phyloP scores from a whole-genome alignment of 148 eudicot genomes.

The Nepenthes mirabilis region DNA sequence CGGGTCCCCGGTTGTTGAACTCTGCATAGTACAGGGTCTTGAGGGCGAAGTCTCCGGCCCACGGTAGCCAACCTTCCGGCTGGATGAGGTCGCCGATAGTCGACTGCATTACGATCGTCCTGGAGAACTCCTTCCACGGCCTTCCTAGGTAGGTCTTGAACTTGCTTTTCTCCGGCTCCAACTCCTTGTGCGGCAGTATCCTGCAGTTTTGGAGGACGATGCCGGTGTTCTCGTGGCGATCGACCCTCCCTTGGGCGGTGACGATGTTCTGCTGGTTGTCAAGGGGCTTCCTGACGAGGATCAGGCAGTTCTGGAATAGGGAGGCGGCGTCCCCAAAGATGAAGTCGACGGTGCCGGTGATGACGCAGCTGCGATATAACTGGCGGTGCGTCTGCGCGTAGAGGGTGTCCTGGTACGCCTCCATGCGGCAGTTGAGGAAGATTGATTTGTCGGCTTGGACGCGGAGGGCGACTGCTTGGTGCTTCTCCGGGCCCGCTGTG shows the following conservation, averaged over 20 bases:
- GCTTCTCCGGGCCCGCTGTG: constrained; percentile 72
- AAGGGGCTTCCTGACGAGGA: constrained; percentile 36
- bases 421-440: constrained; percentile 65
- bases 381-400: constrained; percentile 66
- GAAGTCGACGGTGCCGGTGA: constrained; percentile 56
- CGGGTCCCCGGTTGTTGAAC: constrained; percentile 49
- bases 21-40: constrained; percentile 54
- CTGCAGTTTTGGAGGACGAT: constrained; percentile 49
- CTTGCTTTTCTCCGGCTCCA: constrained; percentile 24
- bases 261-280: constrained; percentile 47
- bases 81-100: constrained; percentile 39
- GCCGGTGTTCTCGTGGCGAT: constrained; percentile 42
- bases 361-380: constrained; percentile 46
- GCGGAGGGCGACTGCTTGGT: constrained; percentile 72
- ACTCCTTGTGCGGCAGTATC: constrained; percentile 27
- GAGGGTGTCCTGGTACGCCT: constrained; percentile 55
- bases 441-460: constrained; percentile 56
- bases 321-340: constrained; percentile 68
- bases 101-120: constrained; percentile 61
- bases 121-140: constrained; percentile 64
- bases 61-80: constrained; percentile 59
- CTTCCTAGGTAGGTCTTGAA: constrained; percentile 59
- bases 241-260: constrained; percentile 55
- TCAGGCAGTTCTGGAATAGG: constrained; percentile 49
- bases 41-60: constrained; percentile 39